Evolutionary conservation across 2,329 filamentous ascomycete species (phyloP).

Genomic region (Tolypocladium amazonense): DNA sequence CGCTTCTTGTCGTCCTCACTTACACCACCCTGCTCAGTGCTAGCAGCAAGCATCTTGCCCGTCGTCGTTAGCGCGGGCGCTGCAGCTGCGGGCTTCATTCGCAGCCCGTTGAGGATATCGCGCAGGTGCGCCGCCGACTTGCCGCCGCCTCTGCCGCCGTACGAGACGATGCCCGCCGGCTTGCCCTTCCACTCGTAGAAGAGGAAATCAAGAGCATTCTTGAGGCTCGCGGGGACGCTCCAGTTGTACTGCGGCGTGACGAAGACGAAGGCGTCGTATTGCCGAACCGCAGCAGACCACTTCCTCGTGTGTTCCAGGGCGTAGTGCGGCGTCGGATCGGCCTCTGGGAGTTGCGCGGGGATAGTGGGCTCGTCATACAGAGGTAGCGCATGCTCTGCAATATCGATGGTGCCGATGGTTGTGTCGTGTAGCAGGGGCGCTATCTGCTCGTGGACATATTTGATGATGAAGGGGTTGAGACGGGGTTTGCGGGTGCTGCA

Average conservation of each 20-base stretch:
- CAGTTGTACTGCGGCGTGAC: slow-evolving; percentile 48
- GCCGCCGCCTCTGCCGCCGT: slow-evolving; percentile 35
- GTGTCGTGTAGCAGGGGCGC: slow-evolving; percentile 3
- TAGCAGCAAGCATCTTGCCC: neutral
- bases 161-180: slow-evolving; percentile 40
- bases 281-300: slow-evolving; percentile 33
- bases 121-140: slow-evolving; percentile 7
- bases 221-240: slow-evolving; percentile 40
- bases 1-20: neutral
- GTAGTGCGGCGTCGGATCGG: slow-evolving; percentile 16
- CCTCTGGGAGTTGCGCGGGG: slow-evolving; percentile 25
- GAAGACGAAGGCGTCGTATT: slow-evolving; percentile 35
- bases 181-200: slow-evolving; percentile 48
- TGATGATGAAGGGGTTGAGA: slow-evolving; percentile 21
- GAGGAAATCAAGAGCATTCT: slow-evolving; percentile 54
- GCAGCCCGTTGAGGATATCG: slow-evolving; percentile 8
- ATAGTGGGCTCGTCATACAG: slow-evolving; percentile 31
- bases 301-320: slow-evolving; percentile 27
- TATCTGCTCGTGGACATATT: slow-evolving; percentile 18
- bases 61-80: neutral
- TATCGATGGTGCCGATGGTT: slow-evolving; percentile 19
- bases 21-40: neutral
- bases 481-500: slow-evolving; percentile 22
- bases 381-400: slow-evolving; percentile 29
- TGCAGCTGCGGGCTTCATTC: slow-evolving; percentile 1